Percentiles rank a stretch among this genome's conserved stretches.
Evolutionary conservation across 2,329 filamentous ascomycete genomes (phyloP).

Genomic region (Monosporascus sp.): DNA sequence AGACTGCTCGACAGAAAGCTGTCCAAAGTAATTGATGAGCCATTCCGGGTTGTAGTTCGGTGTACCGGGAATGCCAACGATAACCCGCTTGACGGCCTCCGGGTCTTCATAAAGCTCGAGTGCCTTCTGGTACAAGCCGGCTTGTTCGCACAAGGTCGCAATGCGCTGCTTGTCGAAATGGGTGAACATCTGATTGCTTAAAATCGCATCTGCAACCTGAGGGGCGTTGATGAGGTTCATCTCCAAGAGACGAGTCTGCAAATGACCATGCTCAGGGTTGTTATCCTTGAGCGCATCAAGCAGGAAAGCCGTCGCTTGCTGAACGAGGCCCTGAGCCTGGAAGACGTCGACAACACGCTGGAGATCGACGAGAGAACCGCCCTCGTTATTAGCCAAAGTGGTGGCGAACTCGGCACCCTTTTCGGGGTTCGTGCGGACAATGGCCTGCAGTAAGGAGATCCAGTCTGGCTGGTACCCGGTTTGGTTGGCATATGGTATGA

Average conservation of each 20-base stretch:
- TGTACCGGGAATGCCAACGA: conserved; percentile 73
- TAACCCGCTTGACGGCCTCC: conserved; percentile 80
- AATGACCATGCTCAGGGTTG: conserved; percentile 82
- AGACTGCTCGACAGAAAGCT: conserved; percentile 90
- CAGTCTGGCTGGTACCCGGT: conserved; percentile 93
- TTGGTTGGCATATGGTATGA: conserved; percentile 82
- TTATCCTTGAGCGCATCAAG: conserved; percentile 94
- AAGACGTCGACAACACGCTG: conserved; percentile 97
- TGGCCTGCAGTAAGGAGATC: conserved; percentile 85
- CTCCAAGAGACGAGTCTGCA: conserved; percentile 92
- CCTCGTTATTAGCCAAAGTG: conserved; percentile 83
- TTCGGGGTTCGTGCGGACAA: conserved; percentile 84
- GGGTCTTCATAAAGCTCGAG: conserved; percentile 94
- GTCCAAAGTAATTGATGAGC: conserved; percentile 87
- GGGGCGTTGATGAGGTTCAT: conserved; percentile 98
- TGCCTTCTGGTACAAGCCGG: conserved; percentile 78
- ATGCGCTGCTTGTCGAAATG: conserved; percentile 91
- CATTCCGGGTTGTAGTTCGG: conserved; percentile 88
- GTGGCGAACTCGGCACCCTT: conserved; percentile 93
- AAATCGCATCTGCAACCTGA: conserved; percentile 94
- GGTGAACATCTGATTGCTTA: conserved; percentile 97
- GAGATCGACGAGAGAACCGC: conserved; percentile 81
- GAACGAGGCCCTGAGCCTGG: conserved; percentile 95
- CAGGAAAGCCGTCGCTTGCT: conserved; percentile 96
- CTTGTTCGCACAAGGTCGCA: conserved; percentile 87